Base-by-base conservation (phyloP, 768 basidiomycete genomes). In the Sarcomyxa edulis region DNA sequence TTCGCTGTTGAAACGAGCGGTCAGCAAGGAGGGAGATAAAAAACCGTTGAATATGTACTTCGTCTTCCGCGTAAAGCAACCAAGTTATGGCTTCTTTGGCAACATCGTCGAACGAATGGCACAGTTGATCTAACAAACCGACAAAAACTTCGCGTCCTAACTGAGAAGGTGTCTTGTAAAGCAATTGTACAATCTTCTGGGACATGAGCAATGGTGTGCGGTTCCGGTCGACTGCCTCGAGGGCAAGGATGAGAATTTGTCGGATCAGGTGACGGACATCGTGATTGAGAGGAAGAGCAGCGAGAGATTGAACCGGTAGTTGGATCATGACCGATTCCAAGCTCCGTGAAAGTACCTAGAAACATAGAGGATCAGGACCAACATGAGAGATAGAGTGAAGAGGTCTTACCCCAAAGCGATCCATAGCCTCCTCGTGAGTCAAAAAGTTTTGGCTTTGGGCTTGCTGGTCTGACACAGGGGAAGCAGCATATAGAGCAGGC, bases 61-160 rank as follows among this genome's bases (percentile, higher is more conserved):
- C 89, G 55, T 99, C 96, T 55, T 98, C 94, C 3, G 96, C 89
- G 55, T 92, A 96, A 31, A 97, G 65, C 33, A 99, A 68, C 96
- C 96, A 99, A 2, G 87, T 88, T 35, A 93, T 86, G 5, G 95
- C 96, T 62, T 99, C 96, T 59, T 93, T 93, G 12, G 86, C 89
- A 31, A 97, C 95, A 47, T 95, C 90, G 48, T 89, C 82, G 46
- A 92, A 94, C 11, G 81, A 68, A 45, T 82, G 80, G 56, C 96
- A 98, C 28, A 99, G 66, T 45, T 91, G 84, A 42, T 93, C 86
- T 10, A 99, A 66, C 31, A 99, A 67, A 30, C 83, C 78, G 26
- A 92, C 93, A 56, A 92, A 99, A 7, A 96, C 84, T 57, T 99
- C 94, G 37, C 95, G 77, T 0, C 88, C 92, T 40, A 99, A 72